Evolutionary conservation across 2,329 filamentous ascomycete genomes (phyloP).

Genomic region (Aspergillus quadrilineatus): DNA sequence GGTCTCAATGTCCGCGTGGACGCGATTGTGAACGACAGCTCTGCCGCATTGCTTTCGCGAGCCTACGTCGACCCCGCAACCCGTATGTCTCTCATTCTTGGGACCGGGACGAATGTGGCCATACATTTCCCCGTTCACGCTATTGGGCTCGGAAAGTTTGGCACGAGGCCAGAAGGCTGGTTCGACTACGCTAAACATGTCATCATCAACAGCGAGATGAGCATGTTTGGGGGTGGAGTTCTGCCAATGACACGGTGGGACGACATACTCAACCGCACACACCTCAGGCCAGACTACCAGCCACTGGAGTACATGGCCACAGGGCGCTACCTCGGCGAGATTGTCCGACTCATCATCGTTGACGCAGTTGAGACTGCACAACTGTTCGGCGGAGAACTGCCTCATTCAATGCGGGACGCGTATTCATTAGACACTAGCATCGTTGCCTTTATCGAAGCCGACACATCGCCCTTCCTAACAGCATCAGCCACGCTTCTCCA

Average conservation of each 20-base stretch:
- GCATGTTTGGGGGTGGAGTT: constrained; percentile 62
- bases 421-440: constrained; percentile 62
- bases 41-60: constrained; percentile 60
- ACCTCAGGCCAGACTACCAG: constrained; percentile 62
- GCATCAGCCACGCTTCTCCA: constrained; percentile 49
- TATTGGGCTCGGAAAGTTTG: constrained; percentile 58
- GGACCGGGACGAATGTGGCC: constrained; percentile 65
- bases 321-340: constrained; percentile 63
- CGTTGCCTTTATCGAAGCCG: constrained; percentile 57
- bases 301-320: constrained; percentile 65
- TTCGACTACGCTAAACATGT: constrained; percentile 59
- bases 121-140: constrained; percentile 58
- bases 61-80: constrained; percentile 62
- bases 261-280: constrained; percentile 57
- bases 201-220: constrained; percentile 65
- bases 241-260: constrained; percentile 63
- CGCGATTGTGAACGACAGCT: constrained; percentile 64
- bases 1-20: constrained; percentile 59
- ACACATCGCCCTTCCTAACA: constrained; percentile 39
- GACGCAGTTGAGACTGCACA: constrained; percentile 58
- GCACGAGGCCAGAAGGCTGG: constrained; percentile 55
- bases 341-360: constrained; percentile 60
- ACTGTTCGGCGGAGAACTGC: constrained; percentile 58
- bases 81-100: constrained; percentile 63
- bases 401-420: constrained; percentile 54